Conservation (phyloP, 2,329 filamentous ascomycete species). For the Stromatinia cepivora region DNA sequence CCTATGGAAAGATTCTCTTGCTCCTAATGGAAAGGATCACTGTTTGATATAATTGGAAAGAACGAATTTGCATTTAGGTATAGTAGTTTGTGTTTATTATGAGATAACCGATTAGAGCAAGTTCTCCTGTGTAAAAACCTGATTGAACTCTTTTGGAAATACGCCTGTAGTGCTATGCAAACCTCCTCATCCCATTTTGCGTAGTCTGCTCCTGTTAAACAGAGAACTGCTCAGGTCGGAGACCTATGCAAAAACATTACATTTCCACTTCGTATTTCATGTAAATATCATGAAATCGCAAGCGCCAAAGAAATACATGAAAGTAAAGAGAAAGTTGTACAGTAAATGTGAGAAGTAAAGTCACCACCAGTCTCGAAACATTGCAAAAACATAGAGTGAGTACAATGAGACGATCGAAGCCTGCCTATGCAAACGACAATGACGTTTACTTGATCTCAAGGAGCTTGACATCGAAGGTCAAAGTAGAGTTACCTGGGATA, state of each 20-base stretch:
- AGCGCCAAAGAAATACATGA: conserved; percentile 27
- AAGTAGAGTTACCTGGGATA: conserved; percentile 86
- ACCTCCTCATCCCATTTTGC: conserved; percentile 40
- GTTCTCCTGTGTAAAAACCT: conserved; percentile 24
- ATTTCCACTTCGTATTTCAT: conserved; percentile 8
- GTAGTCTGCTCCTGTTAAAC: conserved; percentile 34
- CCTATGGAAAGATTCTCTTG: not conserved
- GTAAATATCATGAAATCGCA: conserved; percentile 15
- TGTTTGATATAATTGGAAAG: conserved; percentile 2
- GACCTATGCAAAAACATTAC: conserved; percentile 38
- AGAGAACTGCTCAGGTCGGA: conserved; percentile 40
- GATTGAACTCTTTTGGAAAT: conserved; percentile 39
- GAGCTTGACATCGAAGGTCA: conserved; percentile 90
- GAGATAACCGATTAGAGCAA: conserved; percentile 16
- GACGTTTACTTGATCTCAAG: conserved; percentile 73
- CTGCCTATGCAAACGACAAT: not conserved
- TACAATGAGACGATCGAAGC: conserved; percentile 5
- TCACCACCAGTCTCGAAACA: conserved; percentile 26
- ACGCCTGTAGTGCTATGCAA: conserved; percentile 40
- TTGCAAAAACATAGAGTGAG: conserved; percentile 26
- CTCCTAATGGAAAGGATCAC: not conserved
- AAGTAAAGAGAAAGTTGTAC: conserved; percentile 36
- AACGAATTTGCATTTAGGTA: not conserved
- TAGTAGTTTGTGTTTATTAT: conserved; percentile 28
- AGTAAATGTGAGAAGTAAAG: conserved; percentile 32